Conservation (phyloP, 495 filamentous ascomycete genomes). For the Penicillium soppii region DNA sequence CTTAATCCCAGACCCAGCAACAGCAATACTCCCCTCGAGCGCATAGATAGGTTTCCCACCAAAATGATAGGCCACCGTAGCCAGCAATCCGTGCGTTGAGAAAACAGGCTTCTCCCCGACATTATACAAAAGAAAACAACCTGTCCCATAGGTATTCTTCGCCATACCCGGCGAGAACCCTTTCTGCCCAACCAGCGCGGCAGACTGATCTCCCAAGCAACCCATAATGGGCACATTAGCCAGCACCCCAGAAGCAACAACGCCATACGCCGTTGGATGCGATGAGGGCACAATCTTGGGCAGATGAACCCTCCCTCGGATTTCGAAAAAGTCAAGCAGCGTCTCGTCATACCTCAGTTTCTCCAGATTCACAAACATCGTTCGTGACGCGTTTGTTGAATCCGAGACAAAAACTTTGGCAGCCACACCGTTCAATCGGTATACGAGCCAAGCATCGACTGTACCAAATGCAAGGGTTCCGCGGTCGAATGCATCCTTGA, state of each 20-base stretch:
- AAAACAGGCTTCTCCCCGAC: constrained; percentile 87
- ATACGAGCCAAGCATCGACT: constrained; percentile 90
- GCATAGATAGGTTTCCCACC: constrained; percentile 80
- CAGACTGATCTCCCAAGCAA: constrained; percentile 90
- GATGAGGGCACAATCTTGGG: constrained; percentile 89
- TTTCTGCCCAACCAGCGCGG: constrained; percentile 88
- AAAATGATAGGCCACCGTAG: constrained; percentile 80
- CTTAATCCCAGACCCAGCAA: constrained; percentile 87
- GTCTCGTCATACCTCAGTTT: constrained; percentile 81
- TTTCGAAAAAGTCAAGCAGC: constrained; percentile 79
- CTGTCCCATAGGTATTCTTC: constrained; percentile 97
- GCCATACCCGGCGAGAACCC: constrained; percentile 85
- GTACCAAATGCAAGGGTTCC: constrained; percentile 85
- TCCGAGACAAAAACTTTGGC: constrained; percentile 81
- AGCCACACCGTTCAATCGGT: constrained; percentile 75
- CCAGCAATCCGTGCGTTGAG: constrained; percentile 84
- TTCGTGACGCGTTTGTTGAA: constrained; percentile 88
- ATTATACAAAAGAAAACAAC: constrained; percentile 93
- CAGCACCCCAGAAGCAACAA: constrained; percentile 61
- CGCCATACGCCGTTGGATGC: constrained; percentile 69
- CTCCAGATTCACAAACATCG: constrained; percentile 93
- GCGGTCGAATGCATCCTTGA: constrained; percentile 74
- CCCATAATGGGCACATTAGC: constrained; percentile 75
- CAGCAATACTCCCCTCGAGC: constrained; percentile 88
- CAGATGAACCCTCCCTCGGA: constrained; percentile 67